Percentiles rank a stretch among this genome's conserved stretches.
Evolutionary conservation across 805 yeast genomes (phyloP).

Genomic region (Teunomyces cretensis): DNA sequence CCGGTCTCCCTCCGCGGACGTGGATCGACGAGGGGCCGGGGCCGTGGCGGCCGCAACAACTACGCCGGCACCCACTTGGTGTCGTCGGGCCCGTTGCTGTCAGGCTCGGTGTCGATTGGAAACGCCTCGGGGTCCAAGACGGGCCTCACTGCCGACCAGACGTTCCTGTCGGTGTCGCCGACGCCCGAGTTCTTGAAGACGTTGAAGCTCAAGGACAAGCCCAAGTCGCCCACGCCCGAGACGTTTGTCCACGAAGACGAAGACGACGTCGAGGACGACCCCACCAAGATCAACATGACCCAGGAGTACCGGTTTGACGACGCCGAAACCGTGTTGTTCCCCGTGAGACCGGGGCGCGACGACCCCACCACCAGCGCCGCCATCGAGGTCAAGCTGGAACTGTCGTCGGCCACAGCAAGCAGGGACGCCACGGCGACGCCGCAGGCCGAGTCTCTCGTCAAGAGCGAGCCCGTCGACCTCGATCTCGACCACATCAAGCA

Average conservation of each 20-base stretch:
- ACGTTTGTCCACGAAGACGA: conserved; percentile 28
- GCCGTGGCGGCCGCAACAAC: conserved; percentile 34
- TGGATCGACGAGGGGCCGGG: conserved; percentile 28
- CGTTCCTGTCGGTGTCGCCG: conserved; percentile 33
- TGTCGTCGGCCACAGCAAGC: conserved; percentile 10
- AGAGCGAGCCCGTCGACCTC: conserved; percentile 32
- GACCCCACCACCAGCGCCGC: conserved; percentile 15
- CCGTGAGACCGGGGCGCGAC: conserved; percentile 65
- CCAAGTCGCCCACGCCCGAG: conserved; percentile 14
- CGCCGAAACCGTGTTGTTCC: conserved; percentile 59
- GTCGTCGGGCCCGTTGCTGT: conserved; percentile 70
- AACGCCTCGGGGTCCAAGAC: conserved; percentile 24
- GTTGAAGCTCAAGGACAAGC: conserved; percentile 31
- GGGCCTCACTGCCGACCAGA: conserved; percentile 29
- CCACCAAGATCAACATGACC: conserved; percentile 61
- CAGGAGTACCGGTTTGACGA: conserved; percentile 53
- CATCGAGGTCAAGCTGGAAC: neutral
- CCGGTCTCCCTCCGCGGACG: conserved; percentile 24
- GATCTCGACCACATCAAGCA: conserved; percentile 10
- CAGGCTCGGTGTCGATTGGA: conserved; percentile 56
- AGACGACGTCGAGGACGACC: conserved; percentile 43
- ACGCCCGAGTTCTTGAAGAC: conserved; percentile 43
- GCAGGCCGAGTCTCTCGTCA: conserved; percentile 13
- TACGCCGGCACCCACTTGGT: conserved; percentile 61
- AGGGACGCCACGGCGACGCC: conserved; percentile 14